A percentile compares a stretch with the other conserved stretches of the same genome.
Conservation (phyloP, 1,284 basidiomycete genomes). For the Tilletia setariae region DNA sequence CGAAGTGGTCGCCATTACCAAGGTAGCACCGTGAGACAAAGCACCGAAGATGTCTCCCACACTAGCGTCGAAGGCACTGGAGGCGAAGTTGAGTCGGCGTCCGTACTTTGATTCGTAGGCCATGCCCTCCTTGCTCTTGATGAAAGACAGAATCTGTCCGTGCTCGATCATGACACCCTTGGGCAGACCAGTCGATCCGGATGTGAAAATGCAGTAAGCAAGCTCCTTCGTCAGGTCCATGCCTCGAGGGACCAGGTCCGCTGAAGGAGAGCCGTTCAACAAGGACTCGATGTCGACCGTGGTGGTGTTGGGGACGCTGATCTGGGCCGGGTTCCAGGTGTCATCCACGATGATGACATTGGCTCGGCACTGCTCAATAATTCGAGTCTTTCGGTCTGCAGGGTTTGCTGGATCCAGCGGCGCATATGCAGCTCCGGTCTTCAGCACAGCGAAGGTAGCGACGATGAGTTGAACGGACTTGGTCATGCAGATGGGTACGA, state of each 20-base stretch:
- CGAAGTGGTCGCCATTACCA: conserved; percentile 8
- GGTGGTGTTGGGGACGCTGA: neutral
- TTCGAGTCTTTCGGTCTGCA: neutral
- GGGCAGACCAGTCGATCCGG: conserved; percentile 13
- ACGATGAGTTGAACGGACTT: neutral
- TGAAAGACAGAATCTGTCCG: neutral
- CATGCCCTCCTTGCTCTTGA: neutral
- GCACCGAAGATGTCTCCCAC: conserved; percentile 15
- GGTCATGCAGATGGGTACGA: neutral
- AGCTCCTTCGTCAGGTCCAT: neutral
- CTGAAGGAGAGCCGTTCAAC: no score
- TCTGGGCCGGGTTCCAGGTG: neutral
- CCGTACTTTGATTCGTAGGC: neutral
- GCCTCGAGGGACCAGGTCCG: neutral
- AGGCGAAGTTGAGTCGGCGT: conserved; percentile 1
- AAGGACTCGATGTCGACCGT: neutral
- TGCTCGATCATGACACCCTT: conserved; percentile 16
- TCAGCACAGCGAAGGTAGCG: neutral
- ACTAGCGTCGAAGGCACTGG: conserved; percentile 15
- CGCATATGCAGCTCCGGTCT: neutral
- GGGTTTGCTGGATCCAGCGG: neutral
- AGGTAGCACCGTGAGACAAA: conserved; percentile 3
- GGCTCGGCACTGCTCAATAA: neutral
- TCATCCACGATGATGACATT: neutral
- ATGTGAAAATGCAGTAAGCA: conserved; percentile 15